Conservation (phyloP, 129 eudicot genomes). For the Flaveria sonorensis region DNA sequence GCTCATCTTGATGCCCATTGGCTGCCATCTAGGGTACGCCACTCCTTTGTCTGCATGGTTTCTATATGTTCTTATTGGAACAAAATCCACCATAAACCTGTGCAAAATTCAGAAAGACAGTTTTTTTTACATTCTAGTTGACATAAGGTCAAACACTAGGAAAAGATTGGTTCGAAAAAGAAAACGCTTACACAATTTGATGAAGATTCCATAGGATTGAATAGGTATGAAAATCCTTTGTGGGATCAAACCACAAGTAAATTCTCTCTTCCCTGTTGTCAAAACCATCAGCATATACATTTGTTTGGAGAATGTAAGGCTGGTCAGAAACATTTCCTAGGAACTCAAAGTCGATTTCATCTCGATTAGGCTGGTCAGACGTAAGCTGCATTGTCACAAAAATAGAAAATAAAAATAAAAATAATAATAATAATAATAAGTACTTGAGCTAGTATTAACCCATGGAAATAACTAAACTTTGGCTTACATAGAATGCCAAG, state of each 20-base stretch:
- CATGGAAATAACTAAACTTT: not conserved
- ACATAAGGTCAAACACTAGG: not conserved
- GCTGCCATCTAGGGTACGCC: conserved; percentile 72
- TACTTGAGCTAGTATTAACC: not conserved
- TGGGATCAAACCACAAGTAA: conserved; percentile 87
- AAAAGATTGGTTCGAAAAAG: not conserved
- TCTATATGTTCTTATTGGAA: conserved; percentile 76
- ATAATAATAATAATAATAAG: not conserved
- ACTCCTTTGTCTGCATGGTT: conserved; percentile 85
- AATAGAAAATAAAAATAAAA: not conserved
- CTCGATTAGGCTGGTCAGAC: conserved; percentile 70
- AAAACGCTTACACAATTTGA: conserved; percentile 76
- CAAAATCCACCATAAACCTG: conserved; percentile 86
- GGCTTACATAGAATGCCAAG: conserved; percentile 71
- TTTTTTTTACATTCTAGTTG: not conserved
- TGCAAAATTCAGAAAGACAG: conserved; percentile 21
- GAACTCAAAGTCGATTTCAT: conserved; percentile 88
- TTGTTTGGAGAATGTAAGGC: conserved; percentile 78
- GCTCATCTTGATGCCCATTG: conserved; percentile 65
- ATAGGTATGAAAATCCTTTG: conserved; percentile 85
- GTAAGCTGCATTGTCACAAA: conserved; percentile 57
- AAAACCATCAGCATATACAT: conserved; percentile 65
- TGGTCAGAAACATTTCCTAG: conserved; percentile 67
- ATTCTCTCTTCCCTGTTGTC: conserved; percentile 72
- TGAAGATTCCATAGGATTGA: conserved; percentile 80